These are phyloP conservation scores for Phytophthora tubulina DNA, from an alignment of 352 stramenopile species.

Conservation along the genomic window DNA sequence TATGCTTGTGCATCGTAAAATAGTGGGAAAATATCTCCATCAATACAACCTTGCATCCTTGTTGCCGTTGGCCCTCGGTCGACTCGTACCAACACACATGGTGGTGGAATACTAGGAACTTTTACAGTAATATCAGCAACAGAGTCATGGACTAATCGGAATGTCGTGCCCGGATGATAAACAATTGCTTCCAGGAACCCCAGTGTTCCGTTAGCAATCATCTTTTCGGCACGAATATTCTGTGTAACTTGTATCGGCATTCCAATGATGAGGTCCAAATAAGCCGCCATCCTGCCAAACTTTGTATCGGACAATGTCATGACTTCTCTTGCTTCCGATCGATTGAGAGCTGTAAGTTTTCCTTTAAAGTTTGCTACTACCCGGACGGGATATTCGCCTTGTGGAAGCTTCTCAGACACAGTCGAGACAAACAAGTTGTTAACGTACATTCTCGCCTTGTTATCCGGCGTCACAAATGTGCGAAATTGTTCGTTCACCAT, in stretches of 20 bases:
- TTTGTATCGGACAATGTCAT: constrained; percentile 12
- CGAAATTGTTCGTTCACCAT: neutral
- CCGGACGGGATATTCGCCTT: constrained; percentile 3
- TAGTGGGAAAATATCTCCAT: too few relatives aligned
- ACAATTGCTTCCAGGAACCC: constrained; percentile 5
- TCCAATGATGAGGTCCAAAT: constrained; percentile 2
- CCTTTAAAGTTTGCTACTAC: constrained; percentile 14
- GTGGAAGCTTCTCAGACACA: neutral
- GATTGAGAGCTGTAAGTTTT: neutral
- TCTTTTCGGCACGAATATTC: constrained; percentile 9
- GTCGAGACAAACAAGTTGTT: constrained; percentile 9
- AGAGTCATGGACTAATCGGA: constrained; percentile 13
- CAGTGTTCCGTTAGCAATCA: constrained; percentile 23
- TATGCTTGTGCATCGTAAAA: too few relatives aligned
- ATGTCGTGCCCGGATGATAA: constrained; percentile 9
- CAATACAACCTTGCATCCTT: too few relatives aligned
- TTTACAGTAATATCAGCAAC: neutral
- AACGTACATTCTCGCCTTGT: neutral
- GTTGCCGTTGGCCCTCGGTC: too few relatives aligned
- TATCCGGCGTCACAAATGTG: constrained; percentile 12
- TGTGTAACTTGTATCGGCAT: constrained; percentile 17
- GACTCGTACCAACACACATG: neutral
- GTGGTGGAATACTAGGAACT: neutral
- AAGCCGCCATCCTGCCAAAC: constrained; percentile 12
- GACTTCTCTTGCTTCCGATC: neutral